phyloP scores from a whole-genome alignment of 2,329 filamentous ascomycete genomes.

The Microdochium bolleyi region DNA sequence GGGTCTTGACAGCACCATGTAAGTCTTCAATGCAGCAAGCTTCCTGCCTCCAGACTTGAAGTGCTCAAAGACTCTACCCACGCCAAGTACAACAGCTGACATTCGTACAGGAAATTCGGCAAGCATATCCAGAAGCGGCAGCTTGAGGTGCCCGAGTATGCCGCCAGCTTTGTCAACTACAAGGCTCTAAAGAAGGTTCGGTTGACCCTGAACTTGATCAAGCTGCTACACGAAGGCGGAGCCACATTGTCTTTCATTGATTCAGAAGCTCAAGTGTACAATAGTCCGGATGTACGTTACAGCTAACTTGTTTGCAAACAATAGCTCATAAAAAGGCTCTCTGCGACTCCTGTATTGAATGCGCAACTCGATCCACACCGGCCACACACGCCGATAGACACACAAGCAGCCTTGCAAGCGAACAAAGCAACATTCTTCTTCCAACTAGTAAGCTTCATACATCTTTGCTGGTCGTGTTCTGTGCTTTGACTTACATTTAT shows the following conservation, averaged over 20 bases:
- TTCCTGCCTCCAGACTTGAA: background rate
- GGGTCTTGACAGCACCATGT: too few relatives aligned
- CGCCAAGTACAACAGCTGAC: conserved; percentile 8
- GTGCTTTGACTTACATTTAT: conserved; percentile 26
- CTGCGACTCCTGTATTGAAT: conserved; percentile 76
- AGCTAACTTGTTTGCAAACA: background rate
- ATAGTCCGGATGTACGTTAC: background rate
- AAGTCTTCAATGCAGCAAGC: too few relatives aligned
- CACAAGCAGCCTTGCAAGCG: conserved; percentile 84
- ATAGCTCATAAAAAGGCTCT: conserved; percentile 96
- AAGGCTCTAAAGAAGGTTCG: conserved; percentile 96
- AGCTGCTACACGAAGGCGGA: too few relatives aligned
- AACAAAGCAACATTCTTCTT: conserved; percentile 99
- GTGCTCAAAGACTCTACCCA: background rate
- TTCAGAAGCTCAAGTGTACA: too few relatives aligned
- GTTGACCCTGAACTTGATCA: conserved; percentile 3
- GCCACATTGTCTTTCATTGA: too few relatives aligned
- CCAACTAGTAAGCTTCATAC: conserved; percentile 60
- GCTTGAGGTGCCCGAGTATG: conserved; percentile 98
- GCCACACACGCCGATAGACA: conserved; percentile 48
- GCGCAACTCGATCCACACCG: conserved; percentile 61
- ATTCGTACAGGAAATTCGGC: conserved; percentile 81
- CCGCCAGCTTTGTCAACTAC: conserved; percentile 98
- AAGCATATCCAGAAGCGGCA: conserved; percentile 99
- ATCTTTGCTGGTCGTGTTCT: conserved; percentile 1